Conservation (phyloP, 192 early-diverging fungal species). For the Coemansia umbellata region DNA sequence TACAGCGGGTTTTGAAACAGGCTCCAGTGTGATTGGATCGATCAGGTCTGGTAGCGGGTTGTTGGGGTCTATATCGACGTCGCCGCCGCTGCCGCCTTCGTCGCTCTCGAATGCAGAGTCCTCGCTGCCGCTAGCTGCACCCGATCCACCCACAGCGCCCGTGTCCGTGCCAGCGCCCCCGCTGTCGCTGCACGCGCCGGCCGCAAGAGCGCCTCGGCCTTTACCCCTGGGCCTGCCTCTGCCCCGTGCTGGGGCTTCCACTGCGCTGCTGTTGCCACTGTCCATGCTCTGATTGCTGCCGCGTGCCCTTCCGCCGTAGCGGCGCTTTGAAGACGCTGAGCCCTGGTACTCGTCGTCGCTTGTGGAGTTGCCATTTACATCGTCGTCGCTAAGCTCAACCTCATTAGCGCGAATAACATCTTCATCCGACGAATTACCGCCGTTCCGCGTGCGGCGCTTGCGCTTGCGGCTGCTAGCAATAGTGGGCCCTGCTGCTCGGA, state of each 20-base stretch:
- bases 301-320: constrained; percentile 15
- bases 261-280: constrained; percentile 44
- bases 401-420: constrained; percentile 51
- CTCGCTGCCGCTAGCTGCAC: constrained; percentile 63
- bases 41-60: constrained; percentile 90
- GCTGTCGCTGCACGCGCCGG: too few relatives aligned
- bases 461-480: constrained; percentile 26
- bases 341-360: constrained; percentile 44
- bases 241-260: constrained; percentile 22
- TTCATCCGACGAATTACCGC: constrained; percentile 36
- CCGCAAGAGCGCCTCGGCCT: constrained; percentile 52
- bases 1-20: constrained; percentile 87
- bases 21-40: constrained; percentile 92
- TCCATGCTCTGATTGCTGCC: constrained; percentile 33
- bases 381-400: constrained; percentile 49
- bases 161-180: constrained; percentile 57
- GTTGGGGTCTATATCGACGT: constrained; percentile 43
- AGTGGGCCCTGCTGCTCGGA: constrained; percentile 4
- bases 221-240: too few relatives aligned
- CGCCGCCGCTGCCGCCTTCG: constrained; percentile 20
- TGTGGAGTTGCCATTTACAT: constrained; percentile 5
- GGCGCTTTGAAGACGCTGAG: constrained; percentile 26
- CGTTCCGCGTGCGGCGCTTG: constrained; percentile 40
- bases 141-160: constrained; percentile 56
- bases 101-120: constrained; percentile 57